These are phyloP conservation scores for Dactylellina sp. DNA, from an alignment of 2,329 filamentous ascomycete species.

Conservation along the genomic window DNA sequence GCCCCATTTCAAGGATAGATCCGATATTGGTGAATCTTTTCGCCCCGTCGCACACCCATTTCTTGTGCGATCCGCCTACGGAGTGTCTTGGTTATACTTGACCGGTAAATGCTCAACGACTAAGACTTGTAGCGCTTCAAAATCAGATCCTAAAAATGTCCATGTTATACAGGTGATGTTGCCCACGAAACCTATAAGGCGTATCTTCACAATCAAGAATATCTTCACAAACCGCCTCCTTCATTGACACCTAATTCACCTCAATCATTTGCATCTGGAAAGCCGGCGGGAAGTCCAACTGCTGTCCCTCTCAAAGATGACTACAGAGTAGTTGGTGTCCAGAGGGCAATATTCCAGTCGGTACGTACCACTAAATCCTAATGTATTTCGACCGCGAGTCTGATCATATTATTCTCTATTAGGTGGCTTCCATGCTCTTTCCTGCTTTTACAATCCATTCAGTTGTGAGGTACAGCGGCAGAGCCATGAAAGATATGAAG, in stretches of 20 bases:
- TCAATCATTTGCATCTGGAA: constrained; percentile 40
- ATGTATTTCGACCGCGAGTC: neutral
- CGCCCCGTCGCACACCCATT: constrained; percentile 88
- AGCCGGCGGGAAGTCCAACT: constrained; percentile 33
- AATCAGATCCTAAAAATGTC: neutral
- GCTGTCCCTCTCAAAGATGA: constrained; percentile 82
- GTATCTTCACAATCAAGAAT: constrained; percentile 84
- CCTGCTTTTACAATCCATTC: constrained; percentile 95
- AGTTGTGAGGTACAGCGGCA: constrained; percentile 88
- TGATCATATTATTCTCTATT: constrained; percentile 62
- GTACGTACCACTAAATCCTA: constrained; percentile 1
- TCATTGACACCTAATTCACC: constrained; percentile 33
- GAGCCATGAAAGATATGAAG: constrained; percentile 84
- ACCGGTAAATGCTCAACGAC: constrained; percentile 65
- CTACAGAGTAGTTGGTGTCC: constrained; percentile 88
- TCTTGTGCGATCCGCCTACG: constrained; percentile 85
- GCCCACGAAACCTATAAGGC: constrained; percentile 94
- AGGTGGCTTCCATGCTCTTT: constrained; percentile 87
- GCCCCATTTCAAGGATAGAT: constrained; percentile 20
- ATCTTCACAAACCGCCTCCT: constrained; percentile 72
- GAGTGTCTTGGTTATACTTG: constrained; percentile 89
- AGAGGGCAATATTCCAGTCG: constrained; percentile 86
- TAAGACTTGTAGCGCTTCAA: neutral
- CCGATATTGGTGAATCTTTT: constrained; percentile 87
- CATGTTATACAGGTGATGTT: constrained; percentile 74